Conservation (phyloP, 441 rosid genomes). For the Theobroma grandiflorum region DNA sequence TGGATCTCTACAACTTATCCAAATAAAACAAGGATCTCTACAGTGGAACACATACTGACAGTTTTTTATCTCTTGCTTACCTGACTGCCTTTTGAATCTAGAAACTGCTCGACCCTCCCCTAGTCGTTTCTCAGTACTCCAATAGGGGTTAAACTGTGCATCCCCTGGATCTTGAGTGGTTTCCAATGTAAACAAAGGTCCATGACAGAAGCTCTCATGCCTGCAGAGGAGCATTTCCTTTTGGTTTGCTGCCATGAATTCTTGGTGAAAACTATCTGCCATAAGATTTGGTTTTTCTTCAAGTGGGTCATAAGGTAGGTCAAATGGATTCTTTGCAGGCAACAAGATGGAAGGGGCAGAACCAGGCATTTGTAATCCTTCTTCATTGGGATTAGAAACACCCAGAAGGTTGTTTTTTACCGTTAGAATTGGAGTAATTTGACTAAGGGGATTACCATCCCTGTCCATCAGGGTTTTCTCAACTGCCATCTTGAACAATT, state of each 20-base stretch:
- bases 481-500: constrained; percentile 48
- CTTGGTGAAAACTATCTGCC: constrained; percentile 73
- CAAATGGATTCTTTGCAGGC: constrained; percentile 79
- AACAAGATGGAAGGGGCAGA: constrained; percentile 87
- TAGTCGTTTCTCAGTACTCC: constrained; percentile 20
- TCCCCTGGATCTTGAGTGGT: constrained; percentile 38
- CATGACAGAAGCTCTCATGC: constrained; percentile 81
- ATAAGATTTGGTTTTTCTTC: constrained; percentile 87
- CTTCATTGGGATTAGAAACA: constrained; percentile 30
- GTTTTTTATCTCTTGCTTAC: constrained; percentile 31
- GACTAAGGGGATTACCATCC: constrained; percentile 36
- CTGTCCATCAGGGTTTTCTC: constrained; percentile 52
- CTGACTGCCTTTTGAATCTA: constrained; percentile 35
- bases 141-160: constrained; percentile 16
- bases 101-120: constrained; percentile 23
- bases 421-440: constrained; percentile 52
- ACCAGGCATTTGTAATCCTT: constrained; percentile 57
- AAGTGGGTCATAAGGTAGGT: constrained; percentile 80
- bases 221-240: constrained; percentile 67
- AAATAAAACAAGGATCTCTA: background rate
- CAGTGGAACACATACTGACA: background rate
- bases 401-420: constrained; percentile 50
- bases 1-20: background rate
- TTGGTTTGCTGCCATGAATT: constrained; percentile 55
- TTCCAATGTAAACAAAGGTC: constrained; percentile 50